Evolutionary conservation across 176 grass and related monocot species (phyloP), one percentile per base, ranked within the genome.

Genomic region (Otatea glauca): DNA sequence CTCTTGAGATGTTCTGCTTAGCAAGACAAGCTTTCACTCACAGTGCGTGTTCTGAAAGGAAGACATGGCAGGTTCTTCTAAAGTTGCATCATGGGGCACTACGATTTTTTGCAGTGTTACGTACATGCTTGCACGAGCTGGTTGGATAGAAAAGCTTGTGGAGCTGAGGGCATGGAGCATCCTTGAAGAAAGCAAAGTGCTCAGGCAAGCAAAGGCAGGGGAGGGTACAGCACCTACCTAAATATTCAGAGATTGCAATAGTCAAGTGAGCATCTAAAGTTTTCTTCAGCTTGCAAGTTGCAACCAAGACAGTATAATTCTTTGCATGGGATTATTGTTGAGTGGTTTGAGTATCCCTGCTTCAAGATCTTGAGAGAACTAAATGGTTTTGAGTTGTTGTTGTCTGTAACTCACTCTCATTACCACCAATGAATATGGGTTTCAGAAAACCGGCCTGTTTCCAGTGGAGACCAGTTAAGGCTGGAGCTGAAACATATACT

Each of bases 21-120:
- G 70, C 45, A 18, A 32, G 44, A 17, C 70, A 43, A 67, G 62
- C 47, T 80, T 63, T 79, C 43, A n/a, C 50, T 8, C 18, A 23
- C 63, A 42, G 69, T 56, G 77, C 77, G 69, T 87, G 85, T 58
- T 59, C 48, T 68, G 70, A 76, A 87, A 81, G 85, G 85, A 81
- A 74, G 68, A 18, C 70, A 41, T 15, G 15, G 7, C 66, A 55
- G 65, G 58, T 43, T 70, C 29, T 49, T 87, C 85, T 49, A 69
- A 87, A 82, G 78, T 23, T 14, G 39, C 62, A 82, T 87, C 71
- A 87, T 82, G 71, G 27, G 9, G 32, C 49, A 37, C 9, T 35
- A 51, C 13, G 49, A 38, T 34, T 81, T 42, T 6, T 42, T 29
- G 70, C 62, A 39, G 70, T 37, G 71, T 43, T 66, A 17, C 38